Percentiles rank a stretch among this genome's conserved stretches.
phyloP scores from a whole-genome alignment of 805 yeast species.

The Vanderwaltozyma yarrowii region DNA sequence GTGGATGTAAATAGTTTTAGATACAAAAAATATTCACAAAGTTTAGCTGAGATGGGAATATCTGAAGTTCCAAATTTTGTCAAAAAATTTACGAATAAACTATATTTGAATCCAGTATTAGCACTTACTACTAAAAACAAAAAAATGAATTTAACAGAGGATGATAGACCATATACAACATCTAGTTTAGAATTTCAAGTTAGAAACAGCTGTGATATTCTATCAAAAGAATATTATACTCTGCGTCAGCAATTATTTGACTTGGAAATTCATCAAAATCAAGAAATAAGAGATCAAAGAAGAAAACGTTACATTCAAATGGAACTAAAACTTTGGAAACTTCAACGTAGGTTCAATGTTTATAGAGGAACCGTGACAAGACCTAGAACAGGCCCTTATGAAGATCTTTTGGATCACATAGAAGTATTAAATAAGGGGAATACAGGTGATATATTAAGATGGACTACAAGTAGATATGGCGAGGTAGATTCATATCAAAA shows the following conservation, averaged over 20 bases:
- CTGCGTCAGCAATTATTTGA: constrained; percentile 14
- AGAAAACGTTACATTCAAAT: constrained; percentile 8
- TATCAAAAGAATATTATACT: constrained; percentile 24
- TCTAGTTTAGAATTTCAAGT: constrained; percentile 12
- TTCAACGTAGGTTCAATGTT: constrained; percentile 16
- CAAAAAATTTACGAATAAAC: constrained; percentile 1
- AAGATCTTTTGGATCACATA: constrained; percentile 17
- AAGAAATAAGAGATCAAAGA: constrained; percentile 1
- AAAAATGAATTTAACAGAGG: background rate
- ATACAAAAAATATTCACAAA: constrained; percentile 2
- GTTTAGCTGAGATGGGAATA: constrained; percentile 3
- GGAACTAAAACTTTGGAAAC: constrained; percentile 18
- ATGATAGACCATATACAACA: constrained; percentile 10
- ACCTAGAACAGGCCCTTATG: constrained; percentile 12
- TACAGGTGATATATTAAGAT: constrained; percentile 18
- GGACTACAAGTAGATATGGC: constrained; percentile 28
- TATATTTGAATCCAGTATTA: background rate
- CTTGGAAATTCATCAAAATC: background rate
- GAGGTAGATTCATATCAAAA: constrained; percentile 20
- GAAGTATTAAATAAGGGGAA: constrained; percentile 18
- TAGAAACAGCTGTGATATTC: constrained; percentile 9
- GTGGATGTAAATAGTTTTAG: background rate
- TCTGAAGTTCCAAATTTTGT: constrained; percentile 12
- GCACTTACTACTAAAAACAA: background rate
- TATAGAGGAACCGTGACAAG: constrained; percentile 11